A percentile compares a stretch with the other conserved stretches of the same genome.
Conservation (phyloP, 139 green algal genomes). For the Picochlorum sp. region DNA sequence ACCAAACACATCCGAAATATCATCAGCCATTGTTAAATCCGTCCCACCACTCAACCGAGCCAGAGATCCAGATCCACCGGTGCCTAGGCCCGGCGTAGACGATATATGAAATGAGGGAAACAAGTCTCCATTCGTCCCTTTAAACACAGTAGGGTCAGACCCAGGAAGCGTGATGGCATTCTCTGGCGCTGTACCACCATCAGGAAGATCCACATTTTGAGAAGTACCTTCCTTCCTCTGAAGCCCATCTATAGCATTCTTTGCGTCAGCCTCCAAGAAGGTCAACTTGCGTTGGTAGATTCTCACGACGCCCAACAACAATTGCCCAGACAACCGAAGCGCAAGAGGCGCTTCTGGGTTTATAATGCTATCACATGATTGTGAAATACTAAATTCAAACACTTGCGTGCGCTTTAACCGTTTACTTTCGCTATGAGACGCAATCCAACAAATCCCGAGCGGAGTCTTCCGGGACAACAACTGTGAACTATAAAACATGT, state of each 20-base stretch:
- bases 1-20: conserved; percentile 37
- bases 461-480: conserved; percentile 85
- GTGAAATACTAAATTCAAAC: conserved; percentile 24
- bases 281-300: conserved; percentile 84
- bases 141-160: conserved; percentile 1
- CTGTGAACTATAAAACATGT: conserved; percentile 84
- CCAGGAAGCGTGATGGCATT: conserved; percentile 67
- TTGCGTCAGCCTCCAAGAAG: conserved; percentile 57
- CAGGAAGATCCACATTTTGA: conserved; percentile 57
- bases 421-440: conserved; percentile 74
- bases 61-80: background rate
- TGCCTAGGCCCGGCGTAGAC: background rate
- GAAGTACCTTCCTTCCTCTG: conserved; percentile 20
- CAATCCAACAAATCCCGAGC: conserved; percentile 90
- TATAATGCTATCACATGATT: conserved; percentile 74
- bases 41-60: background rate
- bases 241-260: conserved; percentile 63
- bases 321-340: conserved; percentile 84
- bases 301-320: conserved; percentile 90
- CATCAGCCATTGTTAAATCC: conserved; percentile 27
- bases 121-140: conserved; percentile 11
- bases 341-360: conserved; percentile 85
- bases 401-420: conserved; percentile 59
- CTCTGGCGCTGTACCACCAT: conserved; percentile 32
- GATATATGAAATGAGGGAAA: conserved; percentile 18